Evolutionary conservation across 2,329 filamentous ascomycete genomes (phyloP).

Genomic region (Blastomyces gilchristii): DNA sequence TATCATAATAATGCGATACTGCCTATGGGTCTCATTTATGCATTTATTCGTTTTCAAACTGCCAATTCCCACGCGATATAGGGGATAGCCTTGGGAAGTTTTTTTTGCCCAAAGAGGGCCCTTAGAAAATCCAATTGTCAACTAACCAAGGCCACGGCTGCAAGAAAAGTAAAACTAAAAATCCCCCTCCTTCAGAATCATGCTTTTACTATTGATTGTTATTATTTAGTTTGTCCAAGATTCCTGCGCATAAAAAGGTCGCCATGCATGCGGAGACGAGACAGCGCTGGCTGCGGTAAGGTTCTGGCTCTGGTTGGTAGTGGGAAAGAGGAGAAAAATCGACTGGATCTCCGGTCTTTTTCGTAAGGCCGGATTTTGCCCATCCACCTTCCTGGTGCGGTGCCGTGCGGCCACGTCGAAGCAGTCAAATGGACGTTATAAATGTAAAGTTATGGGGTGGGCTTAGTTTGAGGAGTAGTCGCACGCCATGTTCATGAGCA

Average conservation of each 20-base stretch:
- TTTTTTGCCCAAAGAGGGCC: neutral
- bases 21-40: neutral
- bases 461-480: neutral
- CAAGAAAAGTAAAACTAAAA: neutral
- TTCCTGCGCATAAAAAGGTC: neutral
- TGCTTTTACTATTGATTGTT: neutral
- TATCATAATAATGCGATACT: neutral
- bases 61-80: neutral
- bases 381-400: neutral
- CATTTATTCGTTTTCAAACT: neutral
- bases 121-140: neutral
- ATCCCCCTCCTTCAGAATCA: neutral
- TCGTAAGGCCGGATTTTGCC: slow-evolving; percentile 4
- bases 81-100: neutral
- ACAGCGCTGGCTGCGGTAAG: neutral
- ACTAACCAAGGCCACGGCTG: neutral
- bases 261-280: neutral
- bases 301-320: neutral
- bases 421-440: neutral
- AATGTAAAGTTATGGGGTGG: neutral
- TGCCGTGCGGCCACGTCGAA: slow-evolving; percentile 7
- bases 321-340: neutral
- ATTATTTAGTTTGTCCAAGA: neutral
- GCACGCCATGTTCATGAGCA: neutral
- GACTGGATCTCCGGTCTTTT: neutral